Base-by-base conservation (phyloP, 352 stramenopile genomes). In the Phytophthora tubulina region DNA sequence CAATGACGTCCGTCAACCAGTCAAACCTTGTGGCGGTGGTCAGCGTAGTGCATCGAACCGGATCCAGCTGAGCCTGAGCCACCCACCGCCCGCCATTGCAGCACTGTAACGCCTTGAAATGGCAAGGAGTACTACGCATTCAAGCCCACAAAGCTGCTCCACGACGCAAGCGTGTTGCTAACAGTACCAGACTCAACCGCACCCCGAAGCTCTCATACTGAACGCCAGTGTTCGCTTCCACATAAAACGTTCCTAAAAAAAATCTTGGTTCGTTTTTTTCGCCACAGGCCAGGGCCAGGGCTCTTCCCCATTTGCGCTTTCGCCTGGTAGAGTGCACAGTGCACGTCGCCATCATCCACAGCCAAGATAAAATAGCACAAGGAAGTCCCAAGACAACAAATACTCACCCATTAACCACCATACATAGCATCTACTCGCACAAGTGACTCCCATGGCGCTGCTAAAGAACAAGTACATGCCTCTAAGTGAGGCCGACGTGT, bases 381-480 rank as follows among this genome's bases (percentile, higher is more conserved):
- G 21, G 38, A 42, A 51, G 48, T 35, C 21, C 41, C 21, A 45
- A 51, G 30, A 45, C 15, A 50, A 33, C 17, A 33, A 32, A 32
- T n/a, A 48, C 13, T 10, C 32, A 71, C 50, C 33, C 2, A 58
- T 21, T 35, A 58, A 46, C n/a, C 14, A 27, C 14, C 27, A 14
- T 32, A 51, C 27, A 5, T n/a, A 27, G 41, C 41, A 46, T n/a
- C n/a, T 27, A n/a, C 21, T 6, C 41, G 41, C 14, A 46, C 21
- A 46, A n/a, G 41, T n/a, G 21, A n/a, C 41, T 17, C 14, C 11
- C 11, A 79, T 78, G 61, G 78, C 77, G 45, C 69, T 87, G 62
- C 59, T 85, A 56, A 93, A 93, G 78, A 82, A 70, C 82, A 96
- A 96, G 77, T 95, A 95, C 72, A 93, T 96, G 87, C 89, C 89